Conservation (phyloP, 2,329 filamentous ascomycete genomes). For the Ceratocystis albifundus region DNA sequence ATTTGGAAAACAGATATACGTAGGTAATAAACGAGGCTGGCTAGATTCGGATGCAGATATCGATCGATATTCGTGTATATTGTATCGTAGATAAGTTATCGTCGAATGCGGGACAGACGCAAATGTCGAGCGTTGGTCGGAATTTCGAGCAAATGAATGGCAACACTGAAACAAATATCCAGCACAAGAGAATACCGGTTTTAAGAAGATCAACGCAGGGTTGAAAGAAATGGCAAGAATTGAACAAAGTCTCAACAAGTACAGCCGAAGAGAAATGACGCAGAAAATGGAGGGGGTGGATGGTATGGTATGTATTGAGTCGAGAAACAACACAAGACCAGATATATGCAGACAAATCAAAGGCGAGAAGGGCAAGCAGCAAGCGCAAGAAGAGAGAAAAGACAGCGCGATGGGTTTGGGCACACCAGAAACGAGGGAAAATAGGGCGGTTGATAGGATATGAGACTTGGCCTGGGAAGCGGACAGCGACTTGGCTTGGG, state of each 20-base stretch:
- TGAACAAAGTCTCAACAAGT: neutral
- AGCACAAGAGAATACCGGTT: neutral
- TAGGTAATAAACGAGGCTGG: too few relatives aligned
- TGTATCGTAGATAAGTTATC: neutral
- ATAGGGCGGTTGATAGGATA: neutral
- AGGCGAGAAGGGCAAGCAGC: neutral
- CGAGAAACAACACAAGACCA: neutral
- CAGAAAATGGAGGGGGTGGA: neutral
- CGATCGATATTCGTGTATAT: neutral
- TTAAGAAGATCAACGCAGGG: slow-evolving; percentile 8
- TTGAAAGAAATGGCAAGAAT: neutral
- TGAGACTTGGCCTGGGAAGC: neutral
- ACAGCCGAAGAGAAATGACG: neutral
- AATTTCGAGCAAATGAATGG: neutral
- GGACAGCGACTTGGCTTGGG: neutral
- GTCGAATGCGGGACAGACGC: neutral
- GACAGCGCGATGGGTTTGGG: neutral
- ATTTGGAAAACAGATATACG: too few relatives aligned
- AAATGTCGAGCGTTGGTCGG: neutral
- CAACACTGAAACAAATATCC: neutral
- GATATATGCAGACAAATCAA: neutral
- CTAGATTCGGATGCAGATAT: neutral
- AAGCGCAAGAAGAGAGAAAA: neutral
- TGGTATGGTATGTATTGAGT: neutral
- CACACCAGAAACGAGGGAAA: neutral